Conservation (phyloP, 2,329 filamentous ascomycete genomes). For the Microthyrium microscopicum region DNA sequence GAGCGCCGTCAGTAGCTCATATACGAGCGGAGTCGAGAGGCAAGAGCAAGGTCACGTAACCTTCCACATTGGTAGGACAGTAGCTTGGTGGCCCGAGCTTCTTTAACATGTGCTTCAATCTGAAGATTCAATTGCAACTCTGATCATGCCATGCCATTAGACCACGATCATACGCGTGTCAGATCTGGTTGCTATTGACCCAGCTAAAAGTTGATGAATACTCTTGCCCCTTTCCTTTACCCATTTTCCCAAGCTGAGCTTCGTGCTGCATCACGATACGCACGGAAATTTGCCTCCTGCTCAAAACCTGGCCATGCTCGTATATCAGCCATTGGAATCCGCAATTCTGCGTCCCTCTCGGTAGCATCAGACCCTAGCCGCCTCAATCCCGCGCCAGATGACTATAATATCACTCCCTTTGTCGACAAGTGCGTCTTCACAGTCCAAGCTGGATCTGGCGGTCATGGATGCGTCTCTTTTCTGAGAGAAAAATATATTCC, state of each 20-base stretch:
- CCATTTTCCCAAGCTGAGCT: constrained; percentile 6
- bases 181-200: no score
- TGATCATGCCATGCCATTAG: no score
- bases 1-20: no score
- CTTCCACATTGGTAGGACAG: no score
- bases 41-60: no score
- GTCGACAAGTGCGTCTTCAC: constrained; percentile 70
- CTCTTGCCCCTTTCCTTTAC: constrained; percentile 8
- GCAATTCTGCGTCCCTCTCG: not conserved
- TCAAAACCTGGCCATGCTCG: not conserved
- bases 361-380: constrained; percentile 20
- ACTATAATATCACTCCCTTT: constrained; percentile 71
- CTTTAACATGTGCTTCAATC: no score
- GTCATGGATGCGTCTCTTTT: constrained; percentile 89
- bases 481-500: constrained; percentile 77
- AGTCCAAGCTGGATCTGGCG: constrained; percentile 63
- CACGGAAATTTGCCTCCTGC: not conserved
- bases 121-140: no score
- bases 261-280: constrained; percentile 3
- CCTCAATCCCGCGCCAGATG: constrained; percentile 66
- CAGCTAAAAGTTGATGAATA: no score
- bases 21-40: no score
- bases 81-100: no score
- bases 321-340: not conserved
- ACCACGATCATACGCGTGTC: no score